phyloP scores from a whole-genome alignment of 352 stramenopile species.

The Pythium plurisporium region DNA sequence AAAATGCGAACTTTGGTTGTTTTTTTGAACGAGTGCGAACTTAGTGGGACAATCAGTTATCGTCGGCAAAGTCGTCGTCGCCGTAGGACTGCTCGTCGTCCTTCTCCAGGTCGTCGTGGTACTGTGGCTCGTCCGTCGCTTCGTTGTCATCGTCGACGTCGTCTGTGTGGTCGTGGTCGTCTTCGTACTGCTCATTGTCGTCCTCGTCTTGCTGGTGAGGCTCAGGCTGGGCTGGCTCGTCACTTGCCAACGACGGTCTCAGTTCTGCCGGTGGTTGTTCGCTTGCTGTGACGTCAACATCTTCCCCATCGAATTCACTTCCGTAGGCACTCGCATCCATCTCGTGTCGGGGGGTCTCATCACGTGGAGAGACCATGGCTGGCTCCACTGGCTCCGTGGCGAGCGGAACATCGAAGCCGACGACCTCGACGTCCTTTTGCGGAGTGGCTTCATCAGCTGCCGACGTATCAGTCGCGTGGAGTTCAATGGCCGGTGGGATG shows the following conservation, averaged over 20 bases:
- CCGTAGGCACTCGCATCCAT: conserved; percentile 26
- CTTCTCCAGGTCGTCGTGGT: conserved; percentile 21
- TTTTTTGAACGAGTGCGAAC: conserved; percentile 4
- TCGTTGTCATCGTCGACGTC: conserved; percentile 5
- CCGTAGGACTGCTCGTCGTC: conserved; percentile 30
- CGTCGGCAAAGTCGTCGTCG: conserved; percentile 38
- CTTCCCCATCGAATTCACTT: conserved; percentile 44
- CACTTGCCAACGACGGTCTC: background rate
- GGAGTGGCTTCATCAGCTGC: too few species aligned
- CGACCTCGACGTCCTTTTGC: too few species aligned
- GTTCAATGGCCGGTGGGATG: too few species aligned
- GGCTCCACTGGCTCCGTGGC: too few species aligned
- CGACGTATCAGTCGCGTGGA: too few species aligned
- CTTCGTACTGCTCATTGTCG: conserved; percentile 36
- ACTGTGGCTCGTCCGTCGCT: conserved; percentile 10
- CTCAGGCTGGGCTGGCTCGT: background rate
- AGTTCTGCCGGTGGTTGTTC: too few species aligned
- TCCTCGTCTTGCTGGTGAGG: background rate
- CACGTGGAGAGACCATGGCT: too few species aligned
- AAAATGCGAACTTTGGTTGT: too few species aligned
- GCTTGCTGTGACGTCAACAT: too few species aligned
- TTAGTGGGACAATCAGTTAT: conserved; percentile 3
- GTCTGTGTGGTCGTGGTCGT: conserved; percentile 29
- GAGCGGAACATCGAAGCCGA: too few species aligned
- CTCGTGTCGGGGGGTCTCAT: background rate